Conservation (phyloP, 2,329 filamentous ascomycete genomes). For the Tolypocladium cylindrosporum region DNA sequence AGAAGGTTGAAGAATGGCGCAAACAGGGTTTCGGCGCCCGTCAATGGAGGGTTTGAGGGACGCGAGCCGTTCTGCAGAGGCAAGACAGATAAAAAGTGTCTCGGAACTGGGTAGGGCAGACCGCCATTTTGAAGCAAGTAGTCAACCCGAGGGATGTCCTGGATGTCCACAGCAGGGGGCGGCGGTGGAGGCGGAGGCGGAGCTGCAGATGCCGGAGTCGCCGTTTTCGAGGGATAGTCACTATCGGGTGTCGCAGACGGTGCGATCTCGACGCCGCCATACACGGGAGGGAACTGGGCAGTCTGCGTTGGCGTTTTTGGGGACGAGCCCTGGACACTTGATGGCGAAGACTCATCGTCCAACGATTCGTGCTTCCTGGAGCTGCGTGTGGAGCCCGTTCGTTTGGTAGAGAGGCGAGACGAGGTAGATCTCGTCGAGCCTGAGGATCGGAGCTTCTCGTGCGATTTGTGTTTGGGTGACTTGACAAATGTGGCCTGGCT, state of each 20-base stretch:
- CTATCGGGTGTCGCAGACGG: slow-evolving; percentile 24
- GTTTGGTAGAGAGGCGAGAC: slow-evolving; percentile 22
- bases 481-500: slow-evolving; percentile 48
- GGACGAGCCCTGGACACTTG: slow-evolving; percentile 44
- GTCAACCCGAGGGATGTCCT: slow-evolving; percentile 74
- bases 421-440: slow-evolving; percentile 23
- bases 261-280: slow-evolving; percentile 27
- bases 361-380: slow-evolving; percentile 24
- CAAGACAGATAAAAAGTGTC: slow-evolving; percentile 58
- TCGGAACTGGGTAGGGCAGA: slow-evolving; percentile 59
- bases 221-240: slow-evolving; percentile 24
- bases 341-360: slow-evolving; percentile 35
- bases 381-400: slow-evolving; percentile 26
- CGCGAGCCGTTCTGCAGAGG: slow-evolving; percentile 47
- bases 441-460: slow-evolving; percentile 25
- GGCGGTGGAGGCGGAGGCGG: slow-evolving; percentile 51
- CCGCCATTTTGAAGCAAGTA: slow-evolving; percentile 88
- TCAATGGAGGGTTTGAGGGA: slow-evolving; percentile 53
- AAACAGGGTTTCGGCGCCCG: slow-evolving; percentile 66
- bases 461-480: slow-evolving; percentile 20
- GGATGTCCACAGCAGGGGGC: slow-evolving; percentile 60
- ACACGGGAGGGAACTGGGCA: slow-evolving; percentile 38
- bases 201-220: slow-evolving; percentile 24
- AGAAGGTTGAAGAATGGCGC: slow-evolving; percentile 73
- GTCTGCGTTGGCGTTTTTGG: slow-evolving; percentile 51